Conservation (phyloP, 345 rosid genomes). For the Euphorbia pulcherrima region DNA sequence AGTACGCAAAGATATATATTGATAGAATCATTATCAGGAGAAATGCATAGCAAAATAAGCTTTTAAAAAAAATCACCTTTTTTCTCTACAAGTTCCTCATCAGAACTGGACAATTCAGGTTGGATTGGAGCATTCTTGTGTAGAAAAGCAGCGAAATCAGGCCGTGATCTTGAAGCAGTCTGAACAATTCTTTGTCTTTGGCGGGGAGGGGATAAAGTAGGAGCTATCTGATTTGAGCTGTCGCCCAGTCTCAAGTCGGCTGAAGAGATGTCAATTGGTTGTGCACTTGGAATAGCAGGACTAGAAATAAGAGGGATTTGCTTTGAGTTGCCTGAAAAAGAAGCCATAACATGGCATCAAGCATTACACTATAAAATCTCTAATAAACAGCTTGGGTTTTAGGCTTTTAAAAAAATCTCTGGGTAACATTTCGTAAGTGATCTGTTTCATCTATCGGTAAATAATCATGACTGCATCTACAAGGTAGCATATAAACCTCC, state of each 20-base stretch:
- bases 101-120: constrained; percentile 9
- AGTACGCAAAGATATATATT: background rate
- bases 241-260: constrained; percentile 5
- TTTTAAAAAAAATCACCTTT: constrained; percentile 21
- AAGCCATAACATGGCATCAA: background rate
- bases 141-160: constrained; percentile 16
- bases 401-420: background rate
- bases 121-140: constrained; percentile 12
- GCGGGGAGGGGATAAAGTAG: background rate
- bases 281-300: background rate
- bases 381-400: background rate
- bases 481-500: background rate
- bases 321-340: constrained; percentile 17
- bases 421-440: background rate
- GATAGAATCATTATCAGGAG: background rate
- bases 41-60: background rate
- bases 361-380: background rate
- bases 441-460: background rate
- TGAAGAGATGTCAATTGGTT: background rate
- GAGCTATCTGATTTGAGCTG: constrained; percentile 13
- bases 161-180: constrained; percentile 3
- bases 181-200: constrained; percentile 17
- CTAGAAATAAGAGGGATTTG: background rate
- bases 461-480: background rate
- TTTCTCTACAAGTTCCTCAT: constrained; percentile 5